phyloP scores from a whole-genome alignment of 441 rosid genomes.

The Rhodomyrtus psidioides region DNA sequence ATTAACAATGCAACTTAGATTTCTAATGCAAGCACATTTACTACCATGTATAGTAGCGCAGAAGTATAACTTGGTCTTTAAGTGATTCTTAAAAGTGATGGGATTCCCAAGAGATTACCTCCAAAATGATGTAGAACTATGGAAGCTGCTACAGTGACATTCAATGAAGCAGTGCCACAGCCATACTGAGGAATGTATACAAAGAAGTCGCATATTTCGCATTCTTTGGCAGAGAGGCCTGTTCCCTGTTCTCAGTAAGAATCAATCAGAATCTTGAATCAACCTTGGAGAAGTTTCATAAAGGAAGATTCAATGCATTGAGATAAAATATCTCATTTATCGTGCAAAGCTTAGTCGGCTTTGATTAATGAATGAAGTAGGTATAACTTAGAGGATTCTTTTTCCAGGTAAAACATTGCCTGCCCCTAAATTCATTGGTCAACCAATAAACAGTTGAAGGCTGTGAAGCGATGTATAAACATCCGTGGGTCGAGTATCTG shows the following conservation, averaged over 20 bases:
- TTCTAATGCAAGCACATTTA: not conserved
- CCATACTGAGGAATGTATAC: constrained; percentile 92
- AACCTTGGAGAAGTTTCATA: not conserved
- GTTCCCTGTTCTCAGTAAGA: constrained; percentile 45
- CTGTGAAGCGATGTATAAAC: not conserved
- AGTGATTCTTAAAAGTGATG: not conserved
- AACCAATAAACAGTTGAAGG: not conserved
- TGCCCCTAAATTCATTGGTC: not conserved
- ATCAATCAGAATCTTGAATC: not conserved
- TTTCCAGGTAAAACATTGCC: not conserved
- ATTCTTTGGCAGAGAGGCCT: constrained; percentile 84
- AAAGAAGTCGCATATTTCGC: constrained; percentile 84
- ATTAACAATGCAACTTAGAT: not conserved
- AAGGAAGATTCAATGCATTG: not conserved
- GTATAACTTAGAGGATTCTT: not conserved
- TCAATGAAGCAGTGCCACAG: constrained; percentile 82
- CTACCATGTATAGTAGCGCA: not conserved
- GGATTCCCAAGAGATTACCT: constrained; percentile 28
- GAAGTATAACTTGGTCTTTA: not conserved
- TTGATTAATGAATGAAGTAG: not conserved
- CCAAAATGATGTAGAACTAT: constrained; percentile 90
- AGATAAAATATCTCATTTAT: not conserved
- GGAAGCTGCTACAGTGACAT: constrained; percentile 94
- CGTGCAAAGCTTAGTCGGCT: not conserved
- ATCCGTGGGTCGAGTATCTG: not conserved